Base-by-base conservation (phyloP, 129 eudicot species). In the Gnaphalium uliginosum region DNA sequence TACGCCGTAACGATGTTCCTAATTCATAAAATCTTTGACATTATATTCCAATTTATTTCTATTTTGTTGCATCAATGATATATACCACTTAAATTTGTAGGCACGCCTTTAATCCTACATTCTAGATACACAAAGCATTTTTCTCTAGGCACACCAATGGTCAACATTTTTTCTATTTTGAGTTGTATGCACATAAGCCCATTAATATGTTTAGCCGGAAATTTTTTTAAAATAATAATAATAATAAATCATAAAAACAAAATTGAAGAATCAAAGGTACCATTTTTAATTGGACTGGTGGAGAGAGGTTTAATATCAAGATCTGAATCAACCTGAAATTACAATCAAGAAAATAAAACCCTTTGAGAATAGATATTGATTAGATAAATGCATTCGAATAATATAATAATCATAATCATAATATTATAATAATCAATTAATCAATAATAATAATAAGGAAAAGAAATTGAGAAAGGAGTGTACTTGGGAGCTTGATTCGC, bases 301-400 rank as follows among this genome's bases (percentile, higher is more conserved):
- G 48, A 41, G 13, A 15, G 15, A 2, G 48, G 48, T 41, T 9
- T 41, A 8, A 46, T 46, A 56, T 56, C 64, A 71, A 25, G 51
- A 71, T 71, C 76, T 71, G 76, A 71, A 71, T 53, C 76, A 15
- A 71, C 65, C 76, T 71, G 76, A 30, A 56, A 71, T 18, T 46
- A 46, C 53, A 46, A 46, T 2, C 53, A 58, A 69, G 51, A 48
- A 18, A 46, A 46, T 13, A 15, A 32, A 43, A 21, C 59, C 6
- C 22, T 53, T 5, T 53, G 23, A 53, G 59, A 14, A 53, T 53
- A 53, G 46, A 39, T 39, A 53, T 21, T 53, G 60, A 53, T 21
- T 43, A n/a, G 23, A 66, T 10, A 3, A 11, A 18, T 41, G 19
- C 46, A 30, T 64, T 26, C 69, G 21, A 64, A 48, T 46, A 5